Conservation (phyloP, 2,329 filamentous ascomycete genomes). For the Stachybotrys chlorohalonatus region DNA sequence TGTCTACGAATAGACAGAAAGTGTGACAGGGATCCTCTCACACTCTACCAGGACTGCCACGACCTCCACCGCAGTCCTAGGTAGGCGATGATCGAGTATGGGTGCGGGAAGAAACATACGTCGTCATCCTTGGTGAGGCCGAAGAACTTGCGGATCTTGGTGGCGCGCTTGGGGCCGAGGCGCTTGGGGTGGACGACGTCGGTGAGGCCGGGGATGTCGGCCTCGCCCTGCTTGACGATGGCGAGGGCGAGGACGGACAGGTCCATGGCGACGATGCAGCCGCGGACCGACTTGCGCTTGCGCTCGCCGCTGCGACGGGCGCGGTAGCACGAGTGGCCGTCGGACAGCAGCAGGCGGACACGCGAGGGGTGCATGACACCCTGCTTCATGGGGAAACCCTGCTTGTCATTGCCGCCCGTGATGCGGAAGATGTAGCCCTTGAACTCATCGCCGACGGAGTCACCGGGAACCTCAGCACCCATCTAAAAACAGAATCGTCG, state of each 20-base stretch:
- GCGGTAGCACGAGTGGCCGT: constrained; percentile 99
- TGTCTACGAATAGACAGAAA: background rate
- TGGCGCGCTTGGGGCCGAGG: constrained; percentile 98
- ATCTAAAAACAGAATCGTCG: constrained; percentile 40
- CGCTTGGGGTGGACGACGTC: constrained; percentile 98
- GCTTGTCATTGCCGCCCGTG: constrained; percentile 99
- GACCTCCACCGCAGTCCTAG: constrained; percentile 38
- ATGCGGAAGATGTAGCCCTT: constrained; percentile 99
- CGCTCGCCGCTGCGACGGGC: constrained; percentile 95
- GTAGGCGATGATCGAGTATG: constrained; percentile 61
- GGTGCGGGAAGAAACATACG: constrained; percentile 65
- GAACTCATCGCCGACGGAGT: constrained; percentile 97
- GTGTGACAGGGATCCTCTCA: constrained; percentile 33
- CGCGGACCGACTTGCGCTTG: constrained; percentile 98
- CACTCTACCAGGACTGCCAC: constrained; percentile 47
- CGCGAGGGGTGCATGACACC: constrained; percentile 97
- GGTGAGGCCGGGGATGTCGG: constrained; percentile 90
- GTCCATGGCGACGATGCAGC: constrained; percentile 96
- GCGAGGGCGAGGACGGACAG: constrained; percentile 88
- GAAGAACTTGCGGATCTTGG: constrained; percentile 99
- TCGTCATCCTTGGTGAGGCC: constrained; percentile 99
- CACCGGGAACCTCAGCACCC: constrained; percentile 85
- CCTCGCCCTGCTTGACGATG: constrained; percentile 97
- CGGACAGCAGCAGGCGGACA: constrained; percentile 92
- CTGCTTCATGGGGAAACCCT: constrained; percentile 99